phyloP scores from a whole-genome alignment of 257 asterid species.

The Paraleonurus japonicus region DNA sequence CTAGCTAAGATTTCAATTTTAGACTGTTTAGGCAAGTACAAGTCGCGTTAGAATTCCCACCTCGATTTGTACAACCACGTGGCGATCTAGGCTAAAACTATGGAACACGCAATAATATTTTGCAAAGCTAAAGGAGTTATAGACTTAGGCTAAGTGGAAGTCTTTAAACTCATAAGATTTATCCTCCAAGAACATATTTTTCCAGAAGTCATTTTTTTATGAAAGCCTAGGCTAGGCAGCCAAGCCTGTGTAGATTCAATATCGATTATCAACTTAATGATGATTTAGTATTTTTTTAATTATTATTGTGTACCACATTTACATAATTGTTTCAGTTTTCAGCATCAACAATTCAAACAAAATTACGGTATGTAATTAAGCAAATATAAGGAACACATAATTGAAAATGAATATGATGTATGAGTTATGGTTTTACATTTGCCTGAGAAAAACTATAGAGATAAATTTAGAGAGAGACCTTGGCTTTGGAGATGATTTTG shows the following conservation, averaged over 20 bases:
- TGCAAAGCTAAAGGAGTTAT: neutral
- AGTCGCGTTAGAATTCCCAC: neutral
- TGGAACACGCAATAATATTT: neutral
- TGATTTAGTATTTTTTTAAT: neutral
- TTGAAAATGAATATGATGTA: neutral
- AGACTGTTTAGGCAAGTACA: neutral
- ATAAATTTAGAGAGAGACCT: slow-evolving; percentile 43
- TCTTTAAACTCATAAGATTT: neutral
- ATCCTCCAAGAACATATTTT: neutral
- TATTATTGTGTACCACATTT: neutral
- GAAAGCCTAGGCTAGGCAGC: neutral
- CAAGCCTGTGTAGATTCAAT: neutral
- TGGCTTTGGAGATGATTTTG: slow-evolving; percentile 88
- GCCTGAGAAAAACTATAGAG: neutral
- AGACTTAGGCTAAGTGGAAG: neutral
- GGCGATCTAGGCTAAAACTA: slow-evolving; percentile 9
- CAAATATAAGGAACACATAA: neutral
- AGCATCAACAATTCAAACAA: neutral
- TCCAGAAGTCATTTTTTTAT: neutral
- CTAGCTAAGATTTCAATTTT: slow-evolving; percentile 4
- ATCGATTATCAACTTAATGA: neutral
- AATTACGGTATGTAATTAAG: neutral
- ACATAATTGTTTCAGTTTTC: neutral
- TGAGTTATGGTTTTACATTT: neutral
- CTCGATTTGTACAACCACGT: neutral